A percentile compares a stretch with the other conserved stretches of the same genome.
These are phyloP conservation scores for Diplodia seriata DNA, from an alignment of 2,329 filamentous ascomycete genomes.

Conservation along the genomic window DNA sequence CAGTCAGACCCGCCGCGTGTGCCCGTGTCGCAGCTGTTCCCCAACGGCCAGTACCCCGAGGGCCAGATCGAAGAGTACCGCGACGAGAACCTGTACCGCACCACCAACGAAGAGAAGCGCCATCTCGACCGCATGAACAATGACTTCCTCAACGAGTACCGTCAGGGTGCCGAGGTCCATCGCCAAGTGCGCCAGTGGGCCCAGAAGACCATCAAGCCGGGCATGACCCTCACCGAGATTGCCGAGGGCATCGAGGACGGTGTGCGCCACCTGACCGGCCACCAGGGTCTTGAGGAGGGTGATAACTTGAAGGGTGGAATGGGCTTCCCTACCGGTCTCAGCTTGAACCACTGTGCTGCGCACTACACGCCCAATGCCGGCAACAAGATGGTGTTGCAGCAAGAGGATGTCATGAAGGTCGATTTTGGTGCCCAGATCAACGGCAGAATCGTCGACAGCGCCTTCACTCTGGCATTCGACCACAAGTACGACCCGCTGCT, in stretches of 20 bases:
- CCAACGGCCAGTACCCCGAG: conserved; percentile 73
- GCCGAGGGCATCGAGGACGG: conserved; percentile 87
- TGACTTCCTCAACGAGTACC: conserved; percentile 81
- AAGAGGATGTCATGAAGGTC: conserved; percentile 75
- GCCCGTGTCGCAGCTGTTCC: conserved; percentile 75
- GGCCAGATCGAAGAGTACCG: conserved; percentile 81
- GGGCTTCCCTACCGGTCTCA: conserved; percentile 85
- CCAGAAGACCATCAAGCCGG: conserved; percentile 80
- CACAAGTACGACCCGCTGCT: conserved; percentile 72
- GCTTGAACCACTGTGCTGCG: conserved; percentile 83
- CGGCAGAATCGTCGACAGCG: conserved; percentile 73
- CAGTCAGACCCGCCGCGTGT: conserved; percentile 82
- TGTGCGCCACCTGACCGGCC: conserved; percentile 77
- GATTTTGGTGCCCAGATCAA: conserved; percentile 76
- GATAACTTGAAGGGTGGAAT: conserved; percentile 80
- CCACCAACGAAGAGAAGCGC: conserved; percentile 83
- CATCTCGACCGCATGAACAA: conserved; percentile 81
- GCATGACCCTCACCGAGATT: conserved; percentile 80
- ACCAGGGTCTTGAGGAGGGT: conserved; percentile 77
- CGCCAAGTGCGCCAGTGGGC: conserved; percentile 86
- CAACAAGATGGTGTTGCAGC: conserved; percentile 73
- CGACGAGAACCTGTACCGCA: conserved; percentile 78
- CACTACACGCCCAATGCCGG: conserved; percentile 89
- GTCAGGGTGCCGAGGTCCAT: conserved; percentile 86
- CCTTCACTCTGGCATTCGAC: conserved; percentile 73